A percentile compares a stretch with the other conserved stretches of the same genome.
Conservation (phyloP, 2,329 filamentous ascomycete genomes). For the Colletotrichum magnum region DNA sequence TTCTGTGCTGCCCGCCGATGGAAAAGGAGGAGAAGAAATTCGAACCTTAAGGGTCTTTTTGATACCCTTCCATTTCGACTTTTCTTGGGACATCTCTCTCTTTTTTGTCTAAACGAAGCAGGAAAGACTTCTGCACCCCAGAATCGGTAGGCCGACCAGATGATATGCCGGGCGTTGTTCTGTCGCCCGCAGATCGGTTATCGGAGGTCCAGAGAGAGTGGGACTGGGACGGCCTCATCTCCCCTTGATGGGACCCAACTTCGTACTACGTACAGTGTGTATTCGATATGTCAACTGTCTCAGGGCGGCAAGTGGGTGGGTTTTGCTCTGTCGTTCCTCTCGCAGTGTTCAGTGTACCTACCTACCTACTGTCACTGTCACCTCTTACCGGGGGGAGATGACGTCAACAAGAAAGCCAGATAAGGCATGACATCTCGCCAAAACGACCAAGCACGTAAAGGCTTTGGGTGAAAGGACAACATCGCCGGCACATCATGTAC, state of each 20-base stretch:
- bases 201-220: conserved; percentile 20
- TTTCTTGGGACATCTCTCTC: too few species aligned
- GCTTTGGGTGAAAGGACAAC: conserved; percentile 15
- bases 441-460: conserved; percentile 36
- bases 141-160: background rate
- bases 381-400: conserved; percentile 35
- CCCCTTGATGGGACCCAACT: too few species aligned
- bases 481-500: background rate
- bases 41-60: too few species aligned
- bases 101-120: too few species aligned
- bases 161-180: background rate
- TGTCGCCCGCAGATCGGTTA: conserved; percentile 32
- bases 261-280: conserved; percentile 17
- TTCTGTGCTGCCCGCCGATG: too few species aligned
- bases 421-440: conserved; percentile 21
- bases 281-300: background rate
- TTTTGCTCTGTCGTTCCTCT: too few species aligned
- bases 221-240: background rate
- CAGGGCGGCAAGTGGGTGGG: background rate
- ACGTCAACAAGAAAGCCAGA: conserved; percentile 30
- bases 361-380: conserved; percentile 4
- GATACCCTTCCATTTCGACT: too few species aligned
- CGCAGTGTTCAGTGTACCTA: background rate
- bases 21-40: too few species aligned
- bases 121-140: background rate